Conservation (phyloP, 441 rosid genomes). For the Biscutella auriculata region DNA sequence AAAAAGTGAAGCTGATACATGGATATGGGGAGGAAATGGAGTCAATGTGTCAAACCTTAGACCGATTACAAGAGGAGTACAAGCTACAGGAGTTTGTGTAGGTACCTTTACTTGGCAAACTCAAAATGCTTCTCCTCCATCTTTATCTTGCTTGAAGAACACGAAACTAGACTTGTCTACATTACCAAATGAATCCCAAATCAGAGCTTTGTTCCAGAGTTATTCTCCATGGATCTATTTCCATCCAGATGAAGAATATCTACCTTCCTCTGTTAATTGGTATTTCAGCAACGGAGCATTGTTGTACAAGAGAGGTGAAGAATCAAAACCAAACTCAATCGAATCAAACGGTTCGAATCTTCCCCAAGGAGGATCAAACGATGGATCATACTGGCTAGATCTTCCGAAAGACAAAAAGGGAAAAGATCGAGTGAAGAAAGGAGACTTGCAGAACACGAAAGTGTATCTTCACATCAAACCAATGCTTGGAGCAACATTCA, state of each 20-base stretch:
- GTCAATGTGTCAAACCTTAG: slow-evolving; percentile 28
- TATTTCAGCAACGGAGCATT: slow-evolving; percentile 56
- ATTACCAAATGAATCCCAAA: slow-evolving; percentile 55
- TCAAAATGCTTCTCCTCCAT: neutral
- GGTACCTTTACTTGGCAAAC: slow-evolving; percentile 50
- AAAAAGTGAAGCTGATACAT: slow-evolving; percentile 31
- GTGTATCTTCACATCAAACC: slow-evolving; percentile 68
- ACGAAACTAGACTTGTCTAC: slow-evolving; percentile 25
- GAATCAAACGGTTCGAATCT: slow-evolving; percentile 58
- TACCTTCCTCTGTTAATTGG: slow-evolving; percentile 68
- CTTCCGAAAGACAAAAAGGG: slow-evolving; percentile 40
- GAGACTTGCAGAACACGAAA: slow-evolving; percentile 33
- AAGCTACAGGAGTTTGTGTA: slow-evolving; percentile 35
- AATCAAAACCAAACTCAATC: slow-evolving; percentile 39
- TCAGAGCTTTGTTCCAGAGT: slow-evolving; percentile 28
- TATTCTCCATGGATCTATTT: slow-evolving; percentile 60
- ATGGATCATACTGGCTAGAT: slow-evolving; percentile 70
- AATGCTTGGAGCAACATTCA: slow-evolving; percentile 61
- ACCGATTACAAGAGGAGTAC: slow-evolving; percentile 38
- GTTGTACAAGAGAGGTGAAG: slow-evolving; percentile 49
- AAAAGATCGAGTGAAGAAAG: slow-evolving; percentile 52
- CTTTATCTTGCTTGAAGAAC: slow-evolving; percentile 56
- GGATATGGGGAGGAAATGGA: slow-evolving; percentile 54
- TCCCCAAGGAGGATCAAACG: slow-evolving; percentile 65
- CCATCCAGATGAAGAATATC: slow-evolving; percentile 66